Evolutionary conservation across 306 rosid genomes (phyloP).

Genomic region (Cicer yamashitae): DNA sequence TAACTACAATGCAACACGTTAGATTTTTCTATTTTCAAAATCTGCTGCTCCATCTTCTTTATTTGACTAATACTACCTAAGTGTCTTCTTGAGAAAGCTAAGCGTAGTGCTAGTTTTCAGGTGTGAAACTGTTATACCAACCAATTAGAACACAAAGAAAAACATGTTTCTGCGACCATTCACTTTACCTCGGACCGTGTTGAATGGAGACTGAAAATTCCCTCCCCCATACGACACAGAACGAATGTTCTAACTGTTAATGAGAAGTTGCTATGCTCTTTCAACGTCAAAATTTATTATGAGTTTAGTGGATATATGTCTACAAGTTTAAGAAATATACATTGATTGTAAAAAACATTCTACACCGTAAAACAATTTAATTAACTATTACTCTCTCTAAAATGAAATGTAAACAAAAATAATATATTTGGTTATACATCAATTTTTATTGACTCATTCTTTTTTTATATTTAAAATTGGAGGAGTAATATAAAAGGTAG

Average conservation of each 20-base stretch:
- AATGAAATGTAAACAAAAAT: too few species aligned
- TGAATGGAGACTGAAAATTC: neutral
- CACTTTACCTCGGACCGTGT: neutral
- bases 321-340: too few species aligned
- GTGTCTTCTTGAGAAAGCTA: neutral
- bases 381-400: too few species aligned
- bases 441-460: too few species aligned
- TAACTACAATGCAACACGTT: neutral
- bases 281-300: neutral
- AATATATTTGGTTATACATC: too few species aligned
- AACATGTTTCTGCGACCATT: conserved; percentile 28
- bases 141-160: conserved; percentile 20
- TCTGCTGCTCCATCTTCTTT: neutral
- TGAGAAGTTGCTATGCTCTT: conserved; percentile 2
- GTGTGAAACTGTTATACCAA: neutral
- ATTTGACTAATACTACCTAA: neutral
- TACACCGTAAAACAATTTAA: too few species aligned
- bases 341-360: too few species aligned
- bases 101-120: neutral
- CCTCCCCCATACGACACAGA: neutral
- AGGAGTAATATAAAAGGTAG: too few species aligned
- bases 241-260: neutral
- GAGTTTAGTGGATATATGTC: too few species aligned
- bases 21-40: neutral
- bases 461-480: too few species aligned